phyloP scores from a whole-genome alignment of 805 yeast species.

The Pichia pseudocactophila region DNA sequence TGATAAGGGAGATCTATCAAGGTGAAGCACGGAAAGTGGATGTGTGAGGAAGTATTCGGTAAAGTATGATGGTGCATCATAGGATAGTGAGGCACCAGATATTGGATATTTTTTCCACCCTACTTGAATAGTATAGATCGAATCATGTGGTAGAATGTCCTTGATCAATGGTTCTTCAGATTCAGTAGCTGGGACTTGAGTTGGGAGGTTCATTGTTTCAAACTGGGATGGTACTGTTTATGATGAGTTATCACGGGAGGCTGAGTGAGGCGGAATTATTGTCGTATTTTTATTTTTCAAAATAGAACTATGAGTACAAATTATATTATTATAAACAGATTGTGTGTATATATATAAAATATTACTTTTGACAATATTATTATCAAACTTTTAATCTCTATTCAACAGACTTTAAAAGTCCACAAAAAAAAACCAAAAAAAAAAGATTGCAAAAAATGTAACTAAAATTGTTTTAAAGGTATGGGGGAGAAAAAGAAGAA shows the following conservation, averaged over 20 bases:
- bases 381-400: too few species aligned
- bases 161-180: conserved; percentile 30
- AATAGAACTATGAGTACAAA: too few species aligned
- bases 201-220: background rate
- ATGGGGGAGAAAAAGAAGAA: background rate
- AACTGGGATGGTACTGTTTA: too few species aligned
- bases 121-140: conserved; percentile 60
- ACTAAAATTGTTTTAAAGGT: background rate
- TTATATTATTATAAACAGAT: too few species aligned
- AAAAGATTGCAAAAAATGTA: background rate
- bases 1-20: conserved; percentile 66
- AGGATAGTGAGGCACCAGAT: conserved; percentile 78
- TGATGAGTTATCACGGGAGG: too few species aligned
- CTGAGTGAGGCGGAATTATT: too few species aligned
- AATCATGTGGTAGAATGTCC: conserved; percentile 54
- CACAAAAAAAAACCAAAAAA: background rate
- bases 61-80: conserved; percentile 84
- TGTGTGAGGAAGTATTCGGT: conserved; percentile 52
- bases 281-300: too few species aligned
- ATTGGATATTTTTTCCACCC: conserved; percentile 55
- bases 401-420: too few species aligned
- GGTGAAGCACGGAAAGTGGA: conserved; percentile 33
- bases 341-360: too few species aligned
- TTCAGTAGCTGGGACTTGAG: background rate
- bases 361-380: too few species aligned